Conservation (phyloP, 345 rosid species). For the Citrus reticulata region DNA sequence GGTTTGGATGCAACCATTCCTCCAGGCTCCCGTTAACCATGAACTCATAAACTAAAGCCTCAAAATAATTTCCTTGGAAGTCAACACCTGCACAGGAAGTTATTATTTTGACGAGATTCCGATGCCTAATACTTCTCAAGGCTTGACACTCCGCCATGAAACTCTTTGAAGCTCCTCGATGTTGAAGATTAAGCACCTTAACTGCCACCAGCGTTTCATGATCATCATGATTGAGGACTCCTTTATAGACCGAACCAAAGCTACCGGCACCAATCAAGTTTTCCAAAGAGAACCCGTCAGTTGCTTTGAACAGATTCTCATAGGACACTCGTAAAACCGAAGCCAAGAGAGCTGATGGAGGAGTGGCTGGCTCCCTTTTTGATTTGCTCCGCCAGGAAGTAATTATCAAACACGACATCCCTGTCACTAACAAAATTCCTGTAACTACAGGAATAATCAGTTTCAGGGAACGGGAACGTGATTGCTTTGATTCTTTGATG, state of each 20-base stretch:
- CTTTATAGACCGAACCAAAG: neutral
- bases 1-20: constrained; percentile 9
- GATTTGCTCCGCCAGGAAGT: neutral
- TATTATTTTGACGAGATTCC: constrained; percentile 28
- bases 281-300: constrained; percentile 13
- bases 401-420: neutral
- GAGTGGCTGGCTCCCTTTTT: neutral
- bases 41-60: constrained; percentile 26
- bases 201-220: too few species aligned
- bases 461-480: neutral
- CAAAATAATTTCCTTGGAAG: constrained; percentile 21
- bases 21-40: constrained; percentile 14
- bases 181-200: too few species aligned
- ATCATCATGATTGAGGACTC: too few species aligned
- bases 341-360: neutral
- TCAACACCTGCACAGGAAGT: constrained; percentile 26
- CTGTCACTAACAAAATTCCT: neutral
- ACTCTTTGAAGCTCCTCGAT: neutral
- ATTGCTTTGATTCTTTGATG: neutral
- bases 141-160: constrained; percentile 28
- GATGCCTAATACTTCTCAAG: constrained; percentile 19
- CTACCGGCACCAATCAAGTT: constrained; percentile 27
- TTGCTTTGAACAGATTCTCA: constrained; percentile 19
- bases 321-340: constrained; percentile 12
- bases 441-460: neutral